A percentile compares a stretch with the other conserved stretches of the same genome.
Evolutionary conservation across 805 yeast species (phyloP).

Genomic region (Candida multigemmis): DNA sequence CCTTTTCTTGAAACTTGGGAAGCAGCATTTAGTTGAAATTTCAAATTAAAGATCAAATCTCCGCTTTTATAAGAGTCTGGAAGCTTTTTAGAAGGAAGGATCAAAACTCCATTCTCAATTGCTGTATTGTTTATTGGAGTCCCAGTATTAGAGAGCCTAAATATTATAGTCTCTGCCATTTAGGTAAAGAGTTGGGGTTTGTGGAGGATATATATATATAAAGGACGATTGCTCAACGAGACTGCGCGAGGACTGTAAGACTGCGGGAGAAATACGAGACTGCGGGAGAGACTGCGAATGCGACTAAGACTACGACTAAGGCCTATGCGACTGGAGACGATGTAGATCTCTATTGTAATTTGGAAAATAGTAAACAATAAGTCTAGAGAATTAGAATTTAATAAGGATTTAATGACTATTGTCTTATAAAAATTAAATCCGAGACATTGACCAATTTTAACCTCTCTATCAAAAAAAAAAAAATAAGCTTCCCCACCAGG

Average conservation of each 20-base stretch:
- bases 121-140: slow-evolving; percentile 31
- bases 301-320: background rate
- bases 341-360: too few species aligned
- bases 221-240: too few species aligned
- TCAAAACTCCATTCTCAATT: slow-evolving; percentile 38
- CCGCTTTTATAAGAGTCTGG: slow-evolving; percentile 19
- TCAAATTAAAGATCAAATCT: slow-evolving; percentile 40
- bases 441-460: too few species aligned
- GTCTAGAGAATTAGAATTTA: too few species aligned
- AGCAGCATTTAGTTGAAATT: slow-evolving; percentile 67
- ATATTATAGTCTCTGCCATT: slow-evolving; percentile 28
- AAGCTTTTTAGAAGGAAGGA: slow-evolving; percentile 39
- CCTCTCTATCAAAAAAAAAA: slow-evolving; percentile 10
- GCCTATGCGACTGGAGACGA: background rate
- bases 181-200: too few species aligned
- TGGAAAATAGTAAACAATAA: too few species aligned
- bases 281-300: background rate
- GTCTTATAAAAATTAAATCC: too few species aligned
- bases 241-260: too few species aligned
- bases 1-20: slow-evolving; percentile 67
- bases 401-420: too few species aligned
- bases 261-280: background rate
- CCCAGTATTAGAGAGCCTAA: slow-evolving; percentile 39
- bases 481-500: slow-evolving; percentile 41
- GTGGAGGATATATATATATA: too few species aligned